Evolutionary conservation across 2,329 filamentous ascomycete genomes (phyloP).

Genomic region (Trichoderma cornu-damae): DNA sequence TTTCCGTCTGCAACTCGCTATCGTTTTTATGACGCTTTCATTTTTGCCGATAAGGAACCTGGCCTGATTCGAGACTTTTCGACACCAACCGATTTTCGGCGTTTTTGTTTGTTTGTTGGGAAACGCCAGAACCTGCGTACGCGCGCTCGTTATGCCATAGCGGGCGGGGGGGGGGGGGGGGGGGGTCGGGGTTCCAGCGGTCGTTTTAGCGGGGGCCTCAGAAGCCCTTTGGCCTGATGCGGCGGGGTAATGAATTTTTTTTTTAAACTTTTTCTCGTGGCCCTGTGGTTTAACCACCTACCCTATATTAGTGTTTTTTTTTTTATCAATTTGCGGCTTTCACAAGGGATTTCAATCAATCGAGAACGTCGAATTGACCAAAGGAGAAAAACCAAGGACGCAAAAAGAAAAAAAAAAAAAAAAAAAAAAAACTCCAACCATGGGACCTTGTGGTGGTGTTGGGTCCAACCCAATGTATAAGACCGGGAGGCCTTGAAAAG

Average conservation of each 20-base stretch:
- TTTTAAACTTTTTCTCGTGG: too few relatives aligned
- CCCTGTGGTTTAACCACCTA: too few relatives aligned
- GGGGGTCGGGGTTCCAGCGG: neutral
- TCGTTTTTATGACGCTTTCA: conserved; percentile 3
- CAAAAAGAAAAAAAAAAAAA: neutral
- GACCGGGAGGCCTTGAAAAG: neutral
- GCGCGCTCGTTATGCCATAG: neutral
- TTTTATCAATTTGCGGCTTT: too few relatives aligned
- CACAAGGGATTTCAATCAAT: neutral
- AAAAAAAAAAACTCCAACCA: too few relatives aligned
- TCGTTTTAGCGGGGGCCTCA: neutral
- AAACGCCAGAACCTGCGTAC: neutral
- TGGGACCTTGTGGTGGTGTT: too few relatives aligned
- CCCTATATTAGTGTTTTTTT: neutral
- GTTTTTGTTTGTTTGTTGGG: neutral
- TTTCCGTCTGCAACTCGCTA: neutral
- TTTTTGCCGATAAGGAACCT: conserved; percentile 9
- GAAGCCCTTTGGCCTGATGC: neutral
- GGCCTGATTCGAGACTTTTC: neutral
- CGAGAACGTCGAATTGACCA: neutral
- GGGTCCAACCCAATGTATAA: too few relatives aligned
- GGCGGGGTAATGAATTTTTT: conserved; percentile 1
- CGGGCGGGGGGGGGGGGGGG: too few relatives aligned
- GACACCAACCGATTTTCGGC: conserved; percentile 15
- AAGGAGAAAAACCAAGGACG: neutral